Conservation (phyloP, 192 early-diverging fungal genomes). For the Coemansia sp. region DNA sequence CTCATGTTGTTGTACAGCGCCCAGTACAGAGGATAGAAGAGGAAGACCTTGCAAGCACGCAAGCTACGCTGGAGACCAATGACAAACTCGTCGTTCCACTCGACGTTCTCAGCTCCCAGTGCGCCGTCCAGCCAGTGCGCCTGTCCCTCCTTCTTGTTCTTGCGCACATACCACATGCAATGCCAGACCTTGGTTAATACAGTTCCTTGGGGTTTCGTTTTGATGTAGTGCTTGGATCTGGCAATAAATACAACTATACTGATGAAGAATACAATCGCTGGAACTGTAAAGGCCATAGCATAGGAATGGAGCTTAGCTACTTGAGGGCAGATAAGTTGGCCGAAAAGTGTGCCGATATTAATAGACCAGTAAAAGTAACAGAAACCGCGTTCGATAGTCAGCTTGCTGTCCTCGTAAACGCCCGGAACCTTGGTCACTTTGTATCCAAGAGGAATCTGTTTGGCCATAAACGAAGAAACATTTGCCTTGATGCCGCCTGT, state of each 20-base stretch:
- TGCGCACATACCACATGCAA: constrained; percentile 31
- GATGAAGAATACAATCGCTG: constrained; percentile 50
- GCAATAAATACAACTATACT: constrained; percentile 57
- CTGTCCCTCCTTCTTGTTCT: constrained; percentile 8
- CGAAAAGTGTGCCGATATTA: constrained; percentile 61
- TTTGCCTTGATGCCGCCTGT: constrained; percentile 81
- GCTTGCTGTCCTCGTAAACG: constrained; percentile 60
- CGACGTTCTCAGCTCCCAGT: neutral
- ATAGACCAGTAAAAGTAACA: constrained; percentile 75
- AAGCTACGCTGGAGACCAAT: constrained; percentile 25
- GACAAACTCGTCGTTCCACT: constrained; percentile 36
- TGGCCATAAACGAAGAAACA: constrained; percentile 72
- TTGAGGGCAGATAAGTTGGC: constrained; percentile 59
- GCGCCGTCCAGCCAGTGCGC: constrained; percentile 14
- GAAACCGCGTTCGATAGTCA: constrained; percentile 70
- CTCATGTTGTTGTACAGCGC: too few relatives aligned
- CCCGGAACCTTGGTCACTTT: constrained; percentile 24
- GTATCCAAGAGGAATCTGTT: constrained; percentile 58
- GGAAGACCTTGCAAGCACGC: constrained; percentile 39
- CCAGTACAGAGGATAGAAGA: constrained; percentile 41
- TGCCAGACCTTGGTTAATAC: constrained; percentile 57
- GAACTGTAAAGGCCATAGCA: constrained; percentile 57
- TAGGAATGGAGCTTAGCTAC: constrained; percentile 63
- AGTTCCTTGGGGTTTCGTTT: constrained; percentile 63
- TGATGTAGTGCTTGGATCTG: constrained; percentile 59